Evolutionary conservation across 306 rosid species (phyloP), one percentile per base, ranked within the genome.

Genomic region (Fragaria iinumae): DNA sequence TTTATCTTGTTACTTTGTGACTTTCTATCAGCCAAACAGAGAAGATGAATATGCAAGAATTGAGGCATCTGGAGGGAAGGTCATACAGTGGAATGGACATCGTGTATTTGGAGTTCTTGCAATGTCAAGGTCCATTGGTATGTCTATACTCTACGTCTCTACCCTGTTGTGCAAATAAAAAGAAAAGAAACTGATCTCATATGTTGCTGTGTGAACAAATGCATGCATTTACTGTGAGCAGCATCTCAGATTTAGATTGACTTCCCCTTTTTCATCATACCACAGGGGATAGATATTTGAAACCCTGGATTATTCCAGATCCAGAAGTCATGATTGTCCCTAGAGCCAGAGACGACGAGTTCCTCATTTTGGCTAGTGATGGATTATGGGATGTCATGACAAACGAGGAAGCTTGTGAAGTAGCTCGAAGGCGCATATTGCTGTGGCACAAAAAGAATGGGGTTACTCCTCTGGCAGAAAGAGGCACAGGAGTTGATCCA

Each of bases 61-160:
- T 32, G 91, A 85, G 75, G 88, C 91, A 34, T 69, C 87, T 39
- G 91, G 91, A 29, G 91, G 91, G 67, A 88, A 83, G 73, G 87
- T 88, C 74, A 83, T 88, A 36, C 87, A 85, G 49, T 88, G 91
- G 91, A 76, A 85, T 0, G 91, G 91, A 3, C 91, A 85, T 64
- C 89, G 91, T 29, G 89, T 88, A 27, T 85, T 77, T 4, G 91
- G 91, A 5, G 89, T 88, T 79, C 89, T 88, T 75, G 91, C 89
- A 43, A 88, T 88, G 87, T 88, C 91, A 52, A 83, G 91, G 72
- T 88, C 91, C 80, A 88, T 88, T 68, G 91, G 91, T 88, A 78
- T 4, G 83, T 80, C 47, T 59, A 18, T 67, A 44, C 73, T 66
- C 69, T 39, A 44, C 56, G 43, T 6, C 43, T 38, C 39, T 38